phyloP scores from a whole-genome alignment of 192 early-diverging fungal genomes.

The Spinellus fusiger region DNA sequence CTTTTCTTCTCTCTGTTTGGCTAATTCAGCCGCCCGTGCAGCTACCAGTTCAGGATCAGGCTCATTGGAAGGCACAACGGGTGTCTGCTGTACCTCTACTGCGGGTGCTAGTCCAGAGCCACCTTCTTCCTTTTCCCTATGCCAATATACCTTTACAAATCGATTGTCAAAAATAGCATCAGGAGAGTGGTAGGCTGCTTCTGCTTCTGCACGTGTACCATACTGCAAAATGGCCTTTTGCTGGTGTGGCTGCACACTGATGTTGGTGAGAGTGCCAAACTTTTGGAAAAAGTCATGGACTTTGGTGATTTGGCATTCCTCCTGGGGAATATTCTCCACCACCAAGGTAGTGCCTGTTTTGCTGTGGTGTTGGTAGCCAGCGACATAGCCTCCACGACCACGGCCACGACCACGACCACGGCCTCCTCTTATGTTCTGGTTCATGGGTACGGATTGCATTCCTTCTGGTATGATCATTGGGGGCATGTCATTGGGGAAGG shows the following conservation, averaged over 20 bases:
- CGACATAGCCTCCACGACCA: constrained; percentile 43
- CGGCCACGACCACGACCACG: constrained; percentile 9
- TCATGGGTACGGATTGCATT: neutral
- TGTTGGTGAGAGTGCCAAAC: constrained; percentile 73
- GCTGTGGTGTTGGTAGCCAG: constrained; percentile 19
- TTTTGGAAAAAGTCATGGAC: constrained; percentile 73
- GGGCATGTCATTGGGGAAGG: constrained; percentile 6
- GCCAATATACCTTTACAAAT: constrained; percentile 85
- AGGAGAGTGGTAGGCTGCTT: constrained; percentile 64
- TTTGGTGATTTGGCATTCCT: constrained; percentile 59
- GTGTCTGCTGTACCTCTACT: neutral
- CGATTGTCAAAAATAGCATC: constrained; percentile 80
- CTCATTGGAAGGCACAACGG: constrained; percentile 18
- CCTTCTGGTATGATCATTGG: neutral
- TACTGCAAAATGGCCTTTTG: constrained; percentile 63
- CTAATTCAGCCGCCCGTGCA: constrained; percentile 37
- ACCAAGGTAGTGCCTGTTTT: constrained; percentile 48
- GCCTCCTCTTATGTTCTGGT: neutral
- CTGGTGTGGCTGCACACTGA: constrained; percentile 51
- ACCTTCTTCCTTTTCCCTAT: constrained; percentile 30
- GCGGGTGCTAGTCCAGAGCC: constrained; percentile 20
- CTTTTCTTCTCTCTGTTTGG: constrained; percentile 40
- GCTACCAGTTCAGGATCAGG: constrained; percentile 36
- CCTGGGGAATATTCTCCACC: constrained; percentile 74
- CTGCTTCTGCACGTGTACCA: constrained; percentile 52